Percentiles rank a stretch among this genome's conserved stretches.
Evolutionary conservation across 2,329 filamentous ascomycete genomes (phyloP).

Genomic region (Neofusicoccum laricinum): DNA sequence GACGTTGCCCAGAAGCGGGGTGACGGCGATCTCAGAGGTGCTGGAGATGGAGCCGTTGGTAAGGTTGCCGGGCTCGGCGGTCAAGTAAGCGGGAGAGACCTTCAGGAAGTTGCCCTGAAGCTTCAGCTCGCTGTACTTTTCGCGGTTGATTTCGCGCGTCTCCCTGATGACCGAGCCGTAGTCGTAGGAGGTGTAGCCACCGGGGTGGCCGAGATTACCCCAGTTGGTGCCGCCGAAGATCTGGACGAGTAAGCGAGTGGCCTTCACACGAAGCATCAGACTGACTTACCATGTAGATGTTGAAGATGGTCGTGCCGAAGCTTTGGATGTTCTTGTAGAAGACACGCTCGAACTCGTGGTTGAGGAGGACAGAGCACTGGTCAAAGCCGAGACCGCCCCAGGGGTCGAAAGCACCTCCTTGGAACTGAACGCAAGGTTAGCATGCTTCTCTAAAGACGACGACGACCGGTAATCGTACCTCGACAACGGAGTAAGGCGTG

Average conservation of each 20-base stretch:
- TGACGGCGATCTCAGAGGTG: slow-evolving; percentile 55
- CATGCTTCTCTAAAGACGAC: slow-evolving; percentile 13
- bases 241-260: slow-evolving; percentile 29
- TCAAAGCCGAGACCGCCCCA: slow-evolving; percentile 72
- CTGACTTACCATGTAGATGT: slow-evolving; percentile 66
- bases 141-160: slow-evolving; percentile 63
- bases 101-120: slow-evolving; percentile 72
- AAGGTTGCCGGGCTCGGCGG: slow-evolving; percentile 38
- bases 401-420: slow-evolving; percentile 69
- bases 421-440: slow-evolving; percentile 47
- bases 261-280: background rate
- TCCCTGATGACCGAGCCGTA: slow-evolving; percentile 66
- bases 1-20: slow-evolving; percentile 54
- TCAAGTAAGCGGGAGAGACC: slow-evolving; percentile 67
- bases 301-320: slow-evolving; percentile 65
- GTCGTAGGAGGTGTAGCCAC: slow-evolving; percentile 56
- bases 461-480: slow-evolving; percentile 36
- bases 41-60: slow-evolving; percentile 29
- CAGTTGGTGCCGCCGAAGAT: slow-evolving; percentile 78
- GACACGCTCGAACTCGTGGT: slow-evolving; percentile 72
- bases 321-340: slow-evolving; percentile 76
- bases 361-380: slow-evolving; percentile 63
- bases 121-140: slow-evolving; percentile 79
- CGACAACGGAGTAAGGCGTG: slow-evolving; percentile 64
- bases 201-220: slow-evolving; percentile 70